phyloP scores from a whole-genome alignment of 1,284 basidiomycete species.

The Pyrrhoderma lamaoense region DNA sequence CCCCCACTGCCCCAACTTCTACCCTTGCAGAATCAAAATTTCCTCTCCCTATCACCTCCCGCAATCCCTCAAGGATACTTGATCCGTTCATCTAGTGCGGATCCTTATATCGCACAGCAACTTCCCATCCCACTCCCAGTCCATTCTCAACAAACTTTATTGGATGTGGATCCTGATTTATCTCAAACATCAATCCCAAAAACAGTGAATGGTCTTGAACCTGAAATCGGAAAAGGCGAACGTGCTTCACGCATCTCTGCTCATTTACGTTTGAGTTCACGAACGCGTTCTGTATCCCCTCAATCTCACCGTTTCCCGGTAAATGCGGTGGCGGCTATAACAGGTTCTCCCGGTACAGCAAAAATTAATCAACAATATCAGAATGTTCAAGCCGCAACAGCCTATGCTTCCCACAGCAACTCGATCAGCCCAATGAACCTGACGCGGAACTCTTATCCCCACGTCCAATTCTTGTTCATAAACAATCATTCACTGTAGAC shows the following conservation, averaged over 20 bases:
- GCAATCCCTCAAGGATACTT: constrained; percentile 23
- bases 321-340: constrained; percentile 18
- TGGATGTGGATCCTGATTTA: constrained; percentile 12
- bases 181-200: constrained; percentile 7
- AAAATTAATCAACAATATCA: constrained; percentile 15
- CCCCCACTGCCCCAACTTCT: constrained; percentile 25
- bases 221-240: constrained; percentile 54
- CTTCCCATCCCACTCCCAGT: constrained; percentile 18
- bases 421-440: constrained; percentile 2
- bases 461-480: constrained; percentile 52
- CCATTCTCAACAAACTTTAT: constrained; percentile 10
- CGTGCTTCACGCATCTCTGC: constrained; percentile 50
- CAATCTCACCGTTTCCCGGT: constrained; percentile 32
- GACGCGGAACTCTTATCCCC: constrained; percentile 45
- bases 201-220: constrained; percentile 25
- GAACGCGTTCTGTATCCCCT: constrained; percentile 57
- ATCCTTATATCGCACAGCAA: constrained; percentile 26
- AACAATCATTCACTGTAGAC: constrained; percentile 39
- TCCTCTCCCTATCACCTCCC: constrained; percentile 29
- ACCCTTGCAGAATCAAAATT: constrained; percentile 23
- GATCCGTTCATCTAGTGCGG: constrained; percentile 33
- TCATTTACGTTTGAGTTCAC: constrained; percentile 49
- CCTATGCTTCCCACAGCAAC: too few relatives aligned
- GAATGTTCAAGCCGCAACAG: background rate
- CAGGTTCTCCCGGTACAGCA: constrained; percentile 1